A percentile compares a stretch with the other conserved stretches of the same genome.
phyloP scores from a whole-genome alignment of 2,329 filamentous ascomycete species.

The Cladophialophora yegresii region DNA sequence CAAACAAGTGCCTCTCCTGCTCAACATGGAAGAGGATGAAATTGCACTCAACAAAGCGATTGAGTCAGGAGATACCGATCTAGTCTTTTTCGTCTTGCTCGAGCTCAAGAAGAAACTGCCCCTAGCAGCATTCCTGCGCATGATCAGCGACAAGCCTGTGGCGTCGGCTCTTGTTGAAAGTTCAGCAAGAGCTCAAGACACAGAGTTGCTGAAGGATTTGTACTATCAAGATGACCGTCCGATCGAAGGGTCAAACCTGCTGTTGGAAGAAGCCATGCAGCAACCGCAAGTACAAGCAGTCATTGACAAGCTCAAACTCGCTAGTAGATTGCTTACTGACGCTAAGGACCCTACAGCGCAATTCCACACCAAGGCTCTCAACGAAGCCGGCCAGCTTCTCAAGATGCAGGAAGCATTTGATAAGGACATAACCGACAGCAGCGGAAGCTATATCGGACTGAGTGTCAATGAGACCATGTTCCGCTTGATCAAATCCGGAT shows the following conservation, averaged over 20 bases:
- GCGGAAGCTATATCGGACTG: conserved; percentile 71
- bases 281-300: conserved; percentile 70
- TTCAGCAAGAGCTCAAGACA: conserved; percentile 75
- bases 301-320: conserved; percentile 84
- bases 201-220: conserved; percentile 83
- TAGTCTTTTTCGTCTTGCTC: conserved; percentile 85
- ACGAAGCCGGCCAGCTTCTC: conserved; percentile 77
- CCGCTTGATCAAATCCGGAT: conserved; percentile 78
- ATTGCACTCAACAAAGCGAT: conserved; percentile 95
- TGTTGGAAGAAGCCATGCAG: conserved; percentile 77
- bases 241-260: conserved; percentile 81
- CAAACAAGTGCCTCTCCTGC: conserved; percentile 89
- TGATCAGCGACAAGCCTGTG: conserved; percentile 79
- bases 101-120: conserved; percentile 88
- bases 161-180: conserved; percentile 89
- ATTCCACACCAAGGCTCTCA: conserved; percentile 72
- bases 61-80: conserved; percentile 89
- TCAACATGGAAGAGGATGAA: conserved; percentile 94
- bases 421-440: conserved; percentile 69
- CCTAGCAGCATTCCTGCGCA: conserved; percentile 86
- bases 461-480: conserved; percentile 91
- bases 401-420: conserved; percentile 86
- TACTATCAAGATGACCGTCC: conserved; percentile 97
- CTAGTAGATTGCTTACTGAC: conserved; percentile 78
- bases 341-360: conserved; percentile 69